Percentiles rank a stretch among this genome's conserved stretches.
Evolutionary conservation across 1,284 basidiomycete genomes (phyloP).

Genomic region (Malassezia obtusa): DNA sequence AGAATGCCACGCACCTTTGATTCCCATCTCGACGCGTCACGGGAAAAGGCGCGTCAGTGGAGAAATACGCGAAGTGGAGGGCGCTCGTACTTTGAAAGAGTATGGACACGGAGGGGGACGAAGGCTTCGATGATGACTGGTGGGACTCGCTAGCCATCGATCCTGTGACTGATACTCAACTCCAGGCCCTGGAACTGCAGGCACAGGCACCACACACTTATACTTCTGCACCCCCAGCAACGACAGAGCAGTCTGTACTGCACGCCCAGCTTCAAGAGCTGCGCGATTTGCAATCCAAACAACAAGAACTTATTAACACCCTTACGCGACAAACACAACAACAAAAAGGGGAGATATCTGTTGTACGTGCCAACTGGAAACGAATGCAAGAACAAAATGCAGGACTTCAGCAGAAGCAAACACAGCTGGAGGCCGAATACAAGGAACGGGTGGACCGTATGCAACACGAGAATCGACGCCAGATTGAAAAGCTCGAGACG

Average conservation of each 20-base stretch:
- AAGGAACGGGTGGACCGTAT: constrained; percentile 20
- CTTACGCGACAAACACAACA: constrained; percentile 24
- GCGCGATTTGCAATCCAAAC: constrained; percentile 18
- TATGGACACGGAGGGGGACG: not conserved
- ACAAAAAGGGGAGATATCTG: constrained; percentile 30
- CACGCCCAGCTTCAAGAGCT: constrained; percentile 11
- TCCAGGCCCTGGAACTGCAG: constrained; percentile 9
- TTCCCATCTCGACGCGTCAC: constrained; percentile 12
- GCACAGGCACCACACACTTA: not conserved
- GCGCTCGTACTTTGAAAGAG: not conserved
- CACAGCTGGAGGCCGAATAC: constrained; percentile 24
- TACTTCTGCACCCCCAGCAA: not conserved
- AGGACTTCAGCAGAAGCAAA: constrained; percentile 24
- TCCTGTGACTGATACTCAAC: constrained; percentile 10
- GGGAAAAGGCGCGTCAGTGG: not conserved
- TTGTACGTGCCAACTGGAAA: constrained; percentile 31
- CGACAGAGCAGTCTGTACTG: not conserved
- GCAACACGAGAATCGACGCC: constrained; percentile 26
- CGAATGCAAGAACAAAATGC: constrained; percentile 26
- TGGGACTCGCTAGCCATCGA: constrained; percentile 15
- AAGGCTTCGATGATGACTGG: constrained; percentile 16
- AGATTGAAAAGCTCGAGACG: constrained; percentile 29
- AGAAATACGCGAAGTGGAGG: not conserved
- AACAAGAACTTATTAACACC: constrained; percentile 22
- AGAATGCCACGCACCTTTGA: constrained; percentile 13